Conservation (phyloP, 2,329 filamentous ascomycete genomes). For the Fonsecaea pugnacius region DNA sequence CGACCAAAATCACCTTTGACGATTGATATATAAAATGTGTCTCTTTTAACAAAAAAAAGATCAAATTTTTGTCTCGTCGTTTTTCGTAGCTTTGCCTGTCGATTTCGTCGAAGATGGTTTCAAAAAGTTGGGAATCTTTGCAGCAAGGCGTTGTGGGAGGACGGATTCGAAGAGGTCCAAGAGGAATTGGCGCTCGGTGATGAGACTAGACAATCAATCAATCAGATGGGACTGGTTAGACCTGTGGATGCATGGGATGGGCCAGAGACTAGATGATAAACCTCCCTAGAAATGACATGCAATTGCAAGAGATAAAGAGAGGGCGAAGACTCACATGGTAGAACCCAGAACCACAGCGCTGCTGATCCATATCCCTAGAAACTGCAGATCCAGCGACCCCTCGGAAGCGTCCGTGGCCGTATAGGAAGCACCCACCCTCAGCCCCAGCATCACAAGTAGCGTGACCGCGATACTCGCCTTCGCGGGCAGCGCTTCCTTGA, state of each 20-base stretch:
- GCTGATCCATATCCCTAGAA: constrained; percentile 16
- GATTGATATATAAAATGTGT: constrained; percentile 40
- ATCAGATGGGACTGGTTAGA: neutral
- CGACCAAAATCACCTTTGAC: constrained; percentile 92
- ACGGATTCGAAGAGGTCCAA: constrained; percentile 28
- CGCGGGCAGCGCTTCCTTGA: constrained; percentile 13
- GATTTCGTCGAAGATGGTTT: constrained; percentile 3
- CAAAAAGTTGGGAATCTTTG: constrained; percentile 19
- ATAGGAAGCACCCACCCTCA: constrained; percentile 6
- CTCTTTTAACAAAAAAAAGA: neutral
- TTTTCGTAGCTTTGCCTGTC: neutral
- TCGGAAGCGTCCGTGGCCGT: neutral
- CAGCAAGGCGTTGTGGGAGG: constrained; percentile 34
- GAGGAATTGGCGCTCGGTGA: constrained; percentile 33
- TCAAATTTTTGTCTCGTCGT: no score
- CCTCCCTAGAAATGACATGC: neutral
- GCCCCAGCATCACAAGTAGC: constrained; percentile 7
- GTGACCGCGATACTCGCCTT: constrained; percentile 13
- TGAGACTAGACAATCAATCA: constrained; percentile 18
- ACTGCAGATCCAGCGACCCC: constrained; percentile 15
- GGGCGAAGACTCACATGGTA: constrained; percentile 29
- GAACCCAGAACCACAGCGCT: constrained; percentile 24
- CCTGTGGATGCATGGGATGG: neutral
- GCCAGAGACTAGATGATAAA: neutral
- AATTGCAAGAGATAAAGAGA: neutral